phyloP scores from a whole-genome alignment of 1,284 basidiomycete species.

The Phylloporus sp. region DNA sequence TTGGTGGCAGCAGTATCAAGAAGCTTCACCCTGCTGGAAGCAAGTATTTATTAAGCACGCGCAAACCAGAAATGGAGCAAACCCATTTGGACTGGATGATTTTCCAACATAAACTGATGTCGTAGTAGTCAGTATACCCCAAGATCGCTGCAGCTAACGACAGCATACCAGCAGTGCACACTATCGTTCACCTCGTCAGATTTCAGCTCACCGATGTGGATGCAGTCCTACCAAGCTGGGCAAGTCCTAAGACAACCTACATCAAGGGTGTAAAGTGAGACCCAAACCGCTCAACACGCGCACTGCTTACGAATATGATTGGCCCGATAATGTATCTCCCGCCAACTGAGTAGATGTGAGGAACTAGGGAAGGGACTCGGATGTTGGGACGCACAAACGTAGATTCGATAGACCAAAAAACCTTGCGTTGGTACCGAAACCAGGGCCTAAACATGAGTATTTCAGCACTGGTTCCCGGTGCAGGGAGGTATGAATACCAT shows the following conservation, averaged over 20 bases:
- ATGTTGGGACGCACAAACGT: too few relatives aligned
- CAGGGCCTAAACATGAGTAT: too few relatives aligned
- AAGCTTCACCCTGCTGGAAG: not conserved
- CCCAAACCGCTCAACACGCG: not conserved
- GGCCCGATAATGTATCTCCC: constrained; percentile 4
- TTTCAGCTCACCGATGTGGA: too few relatives aligned
- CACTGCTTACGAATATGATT: constrained; percentile 14
- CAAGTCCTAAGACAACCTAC: constrained; percentile 11
- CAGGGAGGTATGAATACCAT: too few relatives aligned
- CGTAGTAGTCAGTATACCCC: not conserved
- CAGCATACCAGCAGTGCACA: not conserved
- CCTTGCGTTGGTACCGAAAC: too few relatives aligned
- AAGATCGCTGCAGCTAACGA: not conserved
- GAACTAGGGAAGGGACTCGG: too few relatives aligned
- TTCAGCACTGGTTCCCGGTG: too few relatives aligned
- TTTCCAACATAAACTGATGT: constrained; percentile 9
- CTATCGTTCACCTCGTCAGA: too few relatives aligned
- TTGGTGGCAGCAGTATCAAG: not conserved
- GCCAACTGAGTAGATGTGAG: constrained; percentile 5
- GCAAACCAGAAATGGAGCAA: not conserved
- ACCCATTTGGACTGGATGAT: constrained; percentile 13
- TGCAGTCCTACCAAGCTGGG: too few relatives aligned
- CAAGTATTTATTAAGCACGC: not conserved
- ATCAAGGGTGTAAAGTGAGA: not conserved
- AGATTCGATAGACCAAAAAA: too few relatives aligned